A percentile compares a stretch with the other conserved stretches of the same genome.
Evolutionary conservation across 1,284 basidiomycete genomes (phyloP).

Genomic region (Tilletia walkeri): DNA sequence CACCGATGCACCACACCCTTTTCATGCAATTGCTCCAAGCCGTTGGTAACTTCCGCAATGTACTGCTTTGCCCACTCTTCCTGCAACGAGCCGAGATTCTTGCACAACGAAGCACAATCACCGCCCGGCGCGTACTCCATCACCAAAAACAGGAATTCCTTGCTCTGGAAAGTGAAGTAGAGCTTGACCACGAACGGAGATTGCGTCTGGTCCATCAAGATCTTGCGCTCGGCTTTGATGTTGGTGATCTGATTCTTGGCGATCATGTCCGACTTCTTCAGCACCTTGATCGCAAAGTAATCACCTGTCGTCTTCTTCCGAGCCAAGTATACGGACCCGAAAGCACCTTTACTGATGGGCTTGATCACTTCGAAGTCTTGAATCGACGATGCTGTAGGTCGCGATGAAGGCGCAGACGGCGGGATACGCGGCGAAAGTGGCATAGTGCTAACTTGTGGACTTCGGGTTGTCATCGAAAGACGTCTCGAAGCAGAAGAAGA

Average conservation of each 20-base stretch:
- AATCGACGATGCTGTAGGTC: slow-evolving; percentile 84
- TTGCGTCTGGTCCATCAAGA: slow-evolving; percentile 98
- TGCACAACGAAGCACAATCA: slow-evolving; percentile 93
- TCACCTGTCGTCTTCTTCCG: slow-evolving; percentile 98
- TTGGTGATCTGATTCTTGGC: slow-evolving; percentile 99
- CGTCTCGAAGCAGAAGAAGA: slow-evolving; percentile 5
- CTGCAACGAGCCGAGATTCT: slow-evolving; percentile 84
- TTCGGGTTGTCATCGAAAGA: slow-evolving; percentile 27
- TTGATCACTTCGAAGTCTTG: slow-evolving; percentile 99
- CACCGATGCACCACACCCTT: slow-evolving; percentile 95
- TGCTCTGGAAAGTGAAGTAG: slow-evolving; percentile 59
- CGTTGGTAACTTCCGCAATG: slow-evolving; percentile 90
- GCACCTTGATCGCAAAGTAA: slow-evolving; percentile 97
- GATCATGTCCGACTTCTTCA: slow-evolving; percentile 99
- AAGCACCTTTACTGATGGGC: slow-evolving; percentile 98
- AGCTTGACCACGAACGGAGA: slow-evolving; percentile 75
- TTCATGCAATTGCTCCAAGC: slow-evolving; percentile 89
- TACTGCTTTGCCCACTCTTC: slow-evolving; percentile 98
- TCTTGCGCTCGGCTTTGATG: slow-evolving; percentile 98
- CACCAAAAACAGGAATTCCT: slow-evolving; percentile 59
- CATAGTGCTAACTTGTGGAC: slow-evolving; percentile 46
- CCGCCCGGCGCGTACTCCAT: slow-evolving; percentile 71
- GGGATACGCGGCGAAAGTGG: slow-evolving; percentile 80
- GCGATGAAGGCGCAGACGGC: slow-evolving; percentile 71
- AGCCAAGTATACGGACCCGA: slow-evolving; percentile 90